These are phyloP conservation scores for Colletotrichum echinochloae DNA, from an alignment of 2,329 filamentous ascomycete genomes.

Conservation along the genomic window DNA sequence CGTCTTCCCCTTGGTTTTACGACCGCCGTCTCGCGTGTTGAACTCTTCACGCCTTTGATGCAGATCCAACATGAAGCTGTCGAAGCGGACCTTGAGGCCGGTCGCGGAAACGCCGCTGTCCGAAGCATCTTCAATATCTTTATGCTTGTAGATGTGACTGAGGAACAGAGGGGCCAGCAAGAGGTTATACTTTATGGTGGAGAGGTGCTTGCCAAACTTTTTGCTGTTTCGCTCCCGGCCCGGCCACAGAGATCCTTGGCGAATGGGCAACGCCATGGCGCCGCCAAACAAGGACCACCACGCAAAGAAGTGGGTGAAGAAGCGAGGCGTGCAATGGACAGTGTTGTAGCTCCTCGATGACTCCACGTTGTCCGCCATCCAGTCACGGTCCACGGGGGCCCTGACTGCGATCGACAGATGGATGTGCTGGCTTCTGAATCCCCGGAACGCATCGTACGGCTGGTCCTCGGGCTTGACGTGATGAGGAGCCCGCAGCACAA, in stretches of 20 bases:
- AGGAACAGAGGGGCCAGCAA: conserved; percentile 92
- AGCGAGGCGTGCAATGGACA: conserved; percentile 91
- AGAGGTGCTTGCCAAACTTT: conserved; percentile 95
- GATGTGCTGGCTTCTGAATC: conserved; percentile 97
- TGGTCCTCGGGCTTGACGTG: conserved; percentile 71
- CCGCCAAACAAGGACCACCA: conserved; percentile 99
- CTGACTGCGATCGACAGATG: conserved; percentile 93
- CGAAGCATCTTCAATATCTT: conserved; percentile 88
- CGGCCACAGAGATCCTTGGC: conserved; percentile 91
- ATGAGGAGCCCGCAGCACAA: conserved; percentile 85
- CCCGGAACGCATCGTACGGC: conserved; percentile 91
- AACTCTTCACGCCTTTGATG: conserved; percentile 96
- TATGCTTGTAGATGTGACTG: conserved; percentile 98
- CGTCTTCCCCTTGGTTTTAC: conserved; percentile 81
- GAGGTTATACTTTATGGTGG: conserved; percentile 98
- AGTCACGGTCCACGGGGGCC: conserved; percentile 88
- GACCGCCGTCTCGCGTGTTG: conserved; percentile 81
- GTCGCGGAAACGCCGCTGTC: conserved; percentile 87
- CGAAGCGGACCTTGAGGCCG: conserved; percentile 93
- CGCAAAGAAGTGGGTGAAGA: conserved; percentile 97
- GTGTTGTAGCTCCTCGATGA: conserved; percentile 95
- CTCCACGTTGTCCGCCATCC: conserved; percentile 80
- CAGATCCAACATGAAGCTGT: conserved; percentile 97
- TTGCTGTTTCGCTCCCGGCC: conserved; percentile 96
- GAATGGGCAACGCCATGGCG: conserved; percentile 92